Evolutionary conservation across 257 asterid species (phyloP), one percentile per base, ranked within the genome.

Genomic region (Ligustrum vulgare): DNA sequence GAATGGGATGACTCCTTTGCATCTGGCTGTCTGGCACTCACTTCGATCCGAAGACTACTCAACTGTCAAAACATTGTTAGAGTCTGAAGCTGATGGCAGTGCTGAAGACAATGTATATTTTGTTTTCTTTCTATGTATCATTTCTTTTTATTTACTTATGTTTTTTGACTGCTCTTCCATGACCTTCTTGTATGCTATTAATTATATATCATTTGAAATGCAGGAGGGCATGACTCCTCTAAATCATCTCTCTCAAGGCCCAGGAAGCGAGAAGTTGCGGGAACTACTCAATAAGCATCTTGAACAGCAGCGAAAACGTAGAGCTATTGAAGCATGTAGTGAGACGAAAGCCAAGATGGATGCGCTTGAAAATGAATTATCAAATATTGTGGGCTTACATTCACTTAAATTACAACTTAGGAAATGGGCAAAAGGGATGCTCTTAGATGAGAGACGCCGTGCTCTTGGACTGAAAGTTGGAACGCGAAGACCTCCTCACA

Each of bases 1-100:
- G 98, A 94, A 94, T 76, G 98, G 98, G 69, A 94, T 94, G 98
- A 89, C 96, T 77, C 99, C 99, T 39, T 74, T 95, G 81, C 99
- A 95, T 85, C 98, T 95, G 85, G 96, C 99, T 84, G 99, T 95
- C 56, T 95, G 99, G 97, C 97, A 95, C 81, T 90, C 99, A 15
- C 90, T 95, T 73, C 86, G 91, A 79, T 86, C 90, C 23, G 92
- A 85, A 80, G 97, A 95, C 73, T 87, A 76, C 75, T 87, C 94
- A 43, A 90, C 98, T 22, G 99, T 95, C 70, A 84, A 82, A 81
- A 91, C 98, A 2, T 87, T 95, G 88, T 91, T 95, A 6, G 96
- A 93, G 79, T 76, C 85, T 75, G 85, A 87, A 70, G 96, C 99
- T 2, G 83, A 95, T 80, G 91, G 98, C 83, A 89, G 97, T 72